Evolutionary conservation across 345 rosid genomes (phyloP).

Genomic region (Brassica cretica): DNA sequence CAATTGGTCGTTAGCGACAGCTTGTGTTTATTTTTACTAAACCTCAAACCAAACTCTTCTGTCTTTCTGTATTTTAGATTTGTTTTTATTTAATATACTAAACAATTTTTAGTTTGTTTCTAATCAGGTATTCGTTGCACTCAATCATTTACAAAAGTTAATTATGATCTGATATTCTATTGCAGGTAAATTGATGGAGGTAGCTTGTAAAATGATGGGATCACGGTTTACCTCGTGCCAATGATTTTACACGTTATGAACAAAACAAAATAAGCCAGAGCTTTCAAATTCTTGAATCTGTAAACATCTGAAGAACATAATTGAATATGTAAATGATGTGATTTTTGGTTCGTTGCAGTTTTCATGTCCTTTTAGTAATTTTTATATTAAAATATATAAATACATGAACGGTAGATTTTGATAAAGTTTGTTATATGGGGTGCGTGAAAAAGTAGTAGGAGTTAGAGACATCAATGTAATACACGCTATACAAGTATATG

Average conservation of each 20-base stretch:
- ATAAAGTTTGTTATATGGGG: background rate
- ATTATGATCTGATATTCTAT: background rate
- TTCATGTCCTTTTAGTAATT: slow-evolving; percentile 30
- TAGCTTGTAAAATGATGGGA: slow-evolving; percentile 75
- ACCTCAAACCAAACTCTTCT: slow-evolving; percentile 29
- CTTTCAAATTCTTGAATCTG: slow-evolving; percentile 40
- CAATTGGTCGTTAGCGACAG: slow-evolving; percentile 40
- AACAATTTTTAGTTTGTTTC: background rate
- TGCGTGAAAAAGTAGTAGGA: slow-evolving; percentile 12
- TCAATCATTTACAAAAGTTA: background rate
- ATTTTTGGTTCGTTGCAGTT: slow-evolving; percentile 39
- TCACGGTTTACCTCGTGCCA: slow-evolving; percentile 64
- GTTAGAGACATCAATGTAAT: slow-evolving; percentile 24
- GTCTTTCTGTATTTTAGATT: background rate
- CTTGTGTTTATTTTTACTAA: slow-evolving; percentile 37
- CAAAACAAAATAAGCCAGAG: slow-evolving; percentile 13
- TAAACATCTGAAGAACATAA: slow-evolving; percentile 32
- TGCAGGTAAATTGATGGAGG: slow-evolving; percentile 89
- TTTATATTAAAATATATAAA: slow-evolving; percentile 21
- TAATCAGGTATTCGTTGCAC: slow-evolving; percentile 6
- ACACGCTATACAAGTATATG: slow-evolving; percentile 24
- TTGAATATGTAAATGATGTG: slow-evolving; percentile 40
- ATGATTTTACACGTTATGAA: slow-evolving; percentile 43
- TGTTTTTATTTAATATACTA: background rate
- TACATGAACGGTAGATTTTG: slow-evolving; percentile 30